Evolutionary conservation across 495 filamentous ascomycete species (phyloP).

Genomic region (Penicillium canariense): DNA sequence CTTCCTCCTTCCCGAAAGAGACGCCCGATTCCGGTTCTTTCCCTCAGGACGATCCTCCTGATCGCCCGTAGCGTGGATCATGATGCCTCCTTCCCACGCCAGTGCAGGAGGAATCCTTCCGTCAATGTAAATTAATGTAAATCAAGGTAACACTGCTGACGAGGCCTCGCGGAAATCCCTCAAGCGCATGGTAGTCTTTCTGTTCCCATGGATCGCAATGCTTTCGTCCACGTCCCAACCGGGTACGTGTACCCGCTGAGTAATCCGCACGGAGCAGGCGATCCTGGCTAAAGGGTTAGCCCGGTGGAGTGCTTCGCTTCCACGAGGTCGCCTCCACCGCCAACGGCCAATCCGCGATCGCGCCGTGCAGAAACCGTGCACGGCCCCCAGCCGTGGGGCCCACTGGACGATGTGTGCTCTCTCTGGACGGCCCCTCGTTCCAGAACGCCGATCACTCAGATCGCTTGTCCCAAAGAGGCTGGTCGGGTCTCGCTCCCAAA

Average conservation of each 20-base stretch:
- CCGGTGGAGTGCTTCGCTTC: slow-evolving; percentile 29
- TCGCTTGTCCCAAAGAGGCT: slow-evolving; percentile 13
- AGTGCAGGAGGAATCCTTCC: neutral
- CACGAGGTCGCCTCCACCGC: slow-evolving; percentile 25
- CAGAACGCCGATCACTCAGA: slow-evolving; percentile 27
- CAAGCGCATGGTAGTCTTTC: too few species aligned
- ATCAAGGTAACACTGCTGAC: too few species aligned
- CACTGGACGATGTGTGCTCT: too few species aligned
- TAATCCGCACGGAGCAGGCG: slow-evolving; percentile 20
- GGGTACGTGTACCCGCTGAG: neutral
- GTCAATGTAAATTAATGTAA: too few species aligned
- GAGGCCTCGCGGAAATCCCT: too few species aligned
- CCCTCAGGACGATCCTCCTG: too few species aligned
- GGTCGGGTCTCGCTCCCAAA: neutral
- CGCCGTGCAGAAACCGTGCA: slow-evolving; percentile 28
- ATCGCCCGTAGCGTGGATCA: slow-evolving; percentile 23
- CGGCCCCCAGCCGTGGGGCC: too few species aligned
- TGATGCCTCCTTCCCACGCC: slow-evolving; percentile 15
- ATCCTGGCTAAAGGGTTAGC: slow-evolving; percentile 22
- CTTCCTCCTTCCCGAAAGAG: too few species aligned
- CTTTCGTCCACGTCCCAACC: too few species aligned
- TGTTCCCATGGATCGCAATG: too few species aligned
- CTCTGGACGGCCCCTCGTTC: slow-evolving; percentile 25
- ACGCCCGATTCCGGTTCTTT: too few species aligned
- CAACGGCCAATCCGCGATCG: slow-evolving; percentile 25